Evolutionary conservation across 441 rosid species (phyloP).

Genomic region (Syzygium malaccense): DNA sequence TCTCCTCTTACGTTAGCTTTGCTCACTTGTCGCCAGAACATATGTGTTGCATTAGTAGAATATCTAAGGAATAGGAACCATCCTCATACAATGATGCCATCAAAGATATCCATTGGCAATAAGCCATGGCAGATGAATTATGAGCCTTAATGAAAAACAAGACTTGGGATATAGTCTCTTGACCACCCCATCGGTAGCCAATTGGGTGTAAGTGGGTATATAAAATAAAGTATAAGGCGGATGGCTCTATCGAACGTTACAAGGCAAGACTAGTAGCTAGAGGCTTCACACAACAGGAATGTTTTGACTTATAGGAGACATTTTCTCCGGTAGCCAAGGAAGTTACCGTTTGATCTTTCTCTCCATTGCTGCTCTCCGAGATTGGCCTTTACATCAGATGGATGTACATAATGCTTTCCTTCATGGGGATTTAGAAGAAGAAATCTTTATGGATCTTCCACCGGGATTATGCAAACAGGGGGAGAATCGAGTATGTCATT

Average conservation of each 20-base stretch:
- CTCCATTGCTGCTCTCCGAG: background rate
- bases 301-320: too few relatives aligned
- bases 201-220: background rate
- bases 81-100: too few relatives aligned
- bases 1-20: too few relatives aligned
- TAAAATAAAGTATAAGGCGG: too few relatives aligned
- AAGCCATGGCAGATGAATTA: background rate
- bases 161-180: accelerated
- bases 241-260: background rate
- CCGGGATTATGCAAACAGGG: accelerated
- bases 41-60: too few relatives aligned
- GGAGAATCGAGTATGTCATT: background rate
- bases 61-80: too few relatives aligned
- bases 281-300: accelerated
- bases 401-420: background rate
- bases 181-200: background rate
- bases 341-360: too few relatives aligned
- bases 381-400: background rate
- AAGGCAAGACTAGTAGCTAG: background rate
- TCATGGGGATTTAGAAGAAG: background rate
- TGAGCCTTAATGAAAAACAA: background rate
- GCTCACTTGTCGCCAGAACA: too few relatives aligned
- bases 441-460: background rate
- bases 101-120: background rate
- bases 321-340: background rate